A percentile compares a stretch with the other conserved stretches of the same genome.
Evolutionary conservation across 352 stramenopile genomes (phyloP).

Genomic region (Phytopythium sindhum): DNA sequence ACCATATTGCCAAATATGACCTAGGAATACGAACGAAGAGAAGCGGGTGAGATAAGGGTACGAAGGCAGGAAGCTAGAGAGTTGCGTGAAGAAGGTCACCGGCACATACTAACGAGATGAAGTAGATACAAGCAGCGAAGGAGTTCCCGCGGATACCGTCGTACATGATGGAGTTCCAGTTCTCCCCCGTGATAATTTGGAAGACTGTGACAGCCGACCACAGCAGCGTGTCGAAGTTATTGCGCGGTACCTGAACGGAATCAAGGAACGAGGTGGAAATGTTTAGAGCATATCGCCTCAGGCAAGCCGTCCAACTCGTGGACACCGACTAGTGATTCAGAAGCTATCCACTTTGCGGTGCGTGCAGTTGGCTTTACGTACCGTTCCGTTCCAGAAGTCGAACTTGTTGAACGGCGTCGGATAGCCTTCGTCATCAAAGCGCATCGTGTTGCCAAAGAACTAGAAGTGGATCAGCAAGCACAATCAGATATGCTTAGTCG

Average conservation of each 20-base stretch:
- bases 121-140: slow-evolving; percentile 72
- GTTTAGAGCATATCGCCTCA: neutral
- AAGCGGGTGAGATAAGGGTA: neutral
- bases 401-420: slow-evolving; percentile 36
- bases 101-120: slow-evolving; percentile 71
- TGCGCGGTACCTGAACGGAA: slow-evolving; percentile 43
- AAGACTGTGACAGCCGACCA: slow-evolving; percentile 87
- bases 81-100: neutral
- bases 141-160: slow-evolving; percentile 84
- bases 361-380: slow-evolving; percentile 12
- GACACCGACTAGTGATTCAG: no score
- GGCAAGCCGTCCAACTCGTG: no score
- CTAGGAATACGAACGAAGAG: slow-evolving; percentile 12
- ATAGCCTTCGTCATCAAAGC: slow-evolving; percentile 86
- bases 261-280: neutral
- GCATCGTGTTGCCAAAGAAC: slow-evolving; percentile 94
- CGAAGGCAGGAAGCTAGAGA: neutral
- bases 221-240: slow-evolving; percentile 89
- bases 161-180: slow-evolving; percentile 96
- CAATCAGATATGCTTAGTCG: neutral
- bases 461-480: slow-evolving; percentile 11
- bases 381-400: slow-evolving; percentile 59
- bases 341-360: no score
- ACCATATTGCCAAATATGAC: slow-evolving; percentile 91
- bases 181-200: slow-evolving; percentile 93